A percentile compares a stretch with the other conserved stretches of the same genome.
These are phyloP conservation scores for Corylus americana DNA, from an alignment of 306 rosid genomes.

Conservation along the genomic window DNA sequence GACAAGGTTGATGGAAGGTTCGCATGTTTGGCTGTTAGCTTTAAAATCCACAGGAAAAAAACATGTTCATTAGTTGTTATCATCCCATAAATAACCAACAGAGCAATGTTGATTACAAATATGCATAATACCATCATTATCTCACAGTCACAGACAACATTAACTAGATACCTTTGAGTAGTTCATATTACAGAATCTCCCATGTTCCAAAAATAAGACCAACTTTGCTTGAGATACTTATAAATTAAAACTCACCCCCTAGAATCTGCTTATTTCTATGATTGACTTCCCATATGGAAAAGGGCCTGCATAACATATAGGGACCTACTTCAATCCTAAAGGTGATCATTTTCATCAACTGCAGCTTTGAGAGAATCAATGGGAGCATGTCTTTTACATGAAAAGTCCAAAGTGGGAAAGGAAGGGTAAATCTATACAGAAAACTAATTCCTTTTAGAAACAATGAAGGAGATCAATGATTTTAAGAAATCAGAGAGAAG, in stretches of 20 bases:
- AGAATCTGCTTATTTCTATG: not conserved
- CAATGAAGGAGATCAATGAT: not conserved
- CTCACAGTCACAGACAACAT: not conserved
- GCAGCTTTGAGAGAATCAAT: not conserved
- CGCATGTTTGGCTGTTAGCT: conserved; percentile 75
- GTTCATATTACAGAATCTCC: not conserved
- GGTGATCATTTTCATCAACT: not conserved
- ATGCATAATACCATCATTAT: not conserved
- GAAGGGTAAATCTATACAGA: not conserved
- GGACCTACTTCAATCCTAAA: not conserved
- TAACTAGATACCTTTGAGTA: not conserved
- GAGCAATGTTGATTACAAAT: not conserved
- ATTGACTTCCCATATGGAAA: not conserved
- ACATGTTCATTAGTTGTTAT: conserved; percentile 16
- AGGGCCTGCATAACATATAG: not conserved
- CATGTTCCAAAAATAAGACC: not conserved
- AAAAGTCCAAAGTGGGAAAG: not conserved
- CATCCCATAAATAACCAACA: conserved; percentile 6
- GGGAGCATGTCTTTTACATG: not conserved
- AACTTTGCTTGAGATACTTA: not conserved
- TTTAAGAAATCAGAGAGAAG: conserved; percentile 9
- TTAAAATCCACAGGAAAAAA: conserved; percentile 30
- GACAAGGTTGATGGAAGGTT: conserved; percentile 85
- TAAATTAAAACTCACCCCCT: not conserved
- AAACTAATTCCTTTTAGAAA: conserved; percentile 11